These are phyloP conservation scores for Erodium trifolium DNA, from an alignment of 441 rosid species.

Conservation along the genomic window DNA sequence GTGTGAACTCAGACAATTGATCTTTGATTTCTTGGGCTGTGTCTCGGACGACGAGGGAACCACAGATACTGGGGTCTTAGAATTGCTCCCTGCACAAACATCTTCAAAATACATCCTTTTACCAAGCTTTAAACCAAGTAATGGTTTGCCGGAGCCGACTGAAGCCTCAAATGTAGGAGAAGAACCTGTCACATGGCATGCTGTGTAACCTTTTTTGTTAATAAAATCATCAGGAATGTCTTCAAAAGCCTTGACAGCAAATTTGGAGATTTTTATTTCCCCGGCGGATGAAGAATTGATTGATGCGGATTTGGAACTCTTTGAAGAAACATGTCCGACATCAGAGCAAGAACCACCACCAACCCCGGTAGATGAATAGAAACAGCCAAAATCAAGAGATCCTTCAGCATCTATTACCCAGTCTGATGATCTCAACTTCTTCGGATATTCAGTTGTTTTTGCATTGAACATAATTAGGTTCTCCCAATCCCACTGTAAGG, in stretches of 20 bases:
- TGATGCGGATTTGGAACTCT: conserved; percentile 61
- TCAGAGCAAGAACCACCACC: conserved; percentile 56
- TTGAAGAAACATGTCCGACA: conserved; percentile 57
- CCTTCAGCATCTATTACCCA: conserved; percentile 55
- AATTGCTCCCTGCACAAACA: conserved; percentile 16
- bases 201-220: conserved; percentile 31
- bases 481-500: conserved; percentile 75
- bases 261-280: conserved; percentile 40
- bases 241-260: conserved; percentile 26
- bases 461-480: conserved; percentile 44
- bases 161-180: conserved; percentile 22
- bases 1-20: conserved; percentile 36
- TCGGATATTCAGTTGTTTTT: conserved; percentile 41
- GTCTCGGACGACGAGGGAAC: conserved; percentile 29
- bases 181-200: conserved; percentile 23
- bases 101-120: conserved; percentile 36
- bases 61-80: conserved; percentile 14
- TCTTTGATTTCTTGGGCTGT: conserved; percentile 48
- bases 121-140: conserved; percentile 72
- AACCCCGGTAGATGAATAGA: conserved; percentile 47
- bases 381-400: conserved; percentile 47
- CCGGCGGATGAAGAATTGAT: conserved; percentile 53
- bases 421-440: conserved; percentile 37
- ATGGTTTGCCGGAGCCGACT: conserved; percentile 27
- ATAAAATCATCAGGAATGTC: conserved; percentile 33